These are phyloP conservation scores for Skeletonema costatum DNA, from an alignment of 108 stramenopile genomes.

Conservation along the genomic window DNA sequence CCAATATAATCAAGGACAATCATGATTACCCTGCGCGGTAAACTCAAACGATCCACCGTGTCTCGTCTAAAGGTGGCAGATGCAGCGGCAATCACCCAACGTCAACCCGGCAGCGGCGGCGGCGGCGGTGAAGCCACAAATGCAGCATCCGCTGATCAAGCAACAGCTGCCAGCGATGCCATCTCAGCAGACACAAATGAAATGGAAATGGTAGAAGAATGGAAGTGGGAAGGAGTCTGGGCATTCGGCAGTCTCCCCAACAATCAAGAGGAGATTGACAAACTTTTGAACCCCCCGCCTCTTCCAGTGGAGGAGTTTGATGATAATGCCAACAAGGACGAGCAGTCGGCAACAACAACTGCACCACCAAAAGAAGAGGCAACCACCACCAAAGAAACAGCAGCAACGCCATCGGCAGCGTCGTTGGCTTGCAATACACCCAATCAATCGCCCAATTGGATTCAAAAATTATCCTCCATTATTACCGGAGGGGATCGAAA, in stretches of 20 bases:
- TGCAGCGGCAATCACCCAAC: neutral
- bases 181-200: neutral
- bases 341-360: neutral
- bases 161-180: neutral
- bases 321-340: neutral
- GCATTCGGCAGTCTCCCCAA: slow-evolving; percentile 58
- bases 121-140: neutral
- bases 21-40: slow-evolving; percentile 52
- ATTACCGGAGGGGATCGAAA: neutral
- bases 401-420: neutral
- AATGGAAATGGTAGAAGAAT: slow-evolving; percentile 23
- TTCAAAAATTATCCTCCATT: slow-evolving; percentile 10
- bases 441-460: neutral
- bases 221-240: slow-evolving; percentile 76
- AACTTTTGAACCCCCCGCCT: neutral
- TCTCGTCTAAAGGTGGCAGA: neutral
- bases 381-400: neutral
- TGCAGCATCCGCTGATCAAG: neutral
- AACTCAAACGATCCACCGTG: slow-evolving; percentile 33
- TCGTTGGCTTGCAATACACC: neutral
- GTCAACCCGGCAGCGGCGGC: neutral
- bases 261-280: neutral
- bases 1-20: neutral
- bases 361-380: neutral
- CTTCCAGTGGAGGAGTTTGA: neutral